Conservation (phyloP, 257 asterid species). For the Solanum gracilifrons region DNA sequence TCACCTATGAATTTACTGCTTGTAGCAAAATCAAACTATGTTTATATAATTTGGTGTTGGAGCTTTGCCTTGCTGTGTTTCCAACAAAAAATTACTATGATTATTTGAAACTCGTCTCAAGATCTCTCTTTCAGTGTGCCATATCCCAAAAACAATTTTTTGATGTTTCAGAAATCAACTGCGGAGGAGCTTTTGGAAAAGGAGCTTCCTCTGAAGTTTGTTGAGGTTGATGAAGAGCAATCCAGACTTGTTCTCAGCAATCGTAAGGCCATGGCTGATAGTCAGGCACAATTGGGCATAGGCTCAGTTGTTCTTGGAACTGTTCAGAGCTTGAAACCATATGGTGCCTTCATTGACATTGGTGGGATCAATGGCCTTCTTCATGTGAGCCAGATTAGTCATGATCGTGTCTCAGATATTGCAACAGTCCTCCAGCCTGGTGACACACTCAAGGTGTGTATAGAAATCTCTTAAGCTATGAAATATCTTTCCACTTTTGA, state of each 20-base stretch:
- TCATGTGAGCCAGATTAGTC: constrained; percentile 95
- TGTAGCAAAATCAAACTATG: not conserved
- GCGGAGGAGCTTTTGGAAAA: constrained; percentile 84
- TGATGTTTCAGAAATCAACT: constrained; percentile 54
- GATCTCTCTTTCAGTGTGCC: not conserved
- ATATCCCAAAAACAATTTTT: not conserved
- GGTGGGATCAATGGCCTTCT: constrained; percentile 94
- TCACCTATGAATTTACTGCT: not conserved
- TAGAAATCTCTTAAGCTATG: not conserved
- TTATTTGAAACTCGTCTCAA: not conserved
- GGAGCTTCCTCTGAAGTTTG: constrained; percentile 83
- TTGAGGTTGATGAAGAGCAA: constrained; percentile 89
- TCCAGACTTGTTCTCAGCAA: constrained; percentile 83
- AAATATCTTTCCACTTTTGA: not conserved
- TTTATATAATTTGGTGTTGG: not conserved
- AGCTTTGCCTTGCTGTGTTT: not conserved
- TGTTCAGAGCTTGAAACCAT: constrained; percentile 93
- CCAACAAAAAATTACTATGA: not conserved
- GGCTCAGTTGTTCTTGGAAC: constrained; percentile 90
- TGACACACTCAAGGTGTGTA: constrained; percentile 71
- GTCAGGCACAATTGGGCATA: constrained; percentile 95
- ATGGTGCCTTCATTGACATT: constrained; percentile 94
- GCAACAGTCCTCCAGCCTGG: constrained; percentile 94
- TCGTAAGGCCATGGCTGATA: constrained; percentile 94
- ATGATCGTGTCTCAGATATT: constrained; percentile 87